Evolutionary conservation across 2,329 filamentous ascomycete species (phyloP).

Genomic region (Berkeleyomyces basicola): DNA sequence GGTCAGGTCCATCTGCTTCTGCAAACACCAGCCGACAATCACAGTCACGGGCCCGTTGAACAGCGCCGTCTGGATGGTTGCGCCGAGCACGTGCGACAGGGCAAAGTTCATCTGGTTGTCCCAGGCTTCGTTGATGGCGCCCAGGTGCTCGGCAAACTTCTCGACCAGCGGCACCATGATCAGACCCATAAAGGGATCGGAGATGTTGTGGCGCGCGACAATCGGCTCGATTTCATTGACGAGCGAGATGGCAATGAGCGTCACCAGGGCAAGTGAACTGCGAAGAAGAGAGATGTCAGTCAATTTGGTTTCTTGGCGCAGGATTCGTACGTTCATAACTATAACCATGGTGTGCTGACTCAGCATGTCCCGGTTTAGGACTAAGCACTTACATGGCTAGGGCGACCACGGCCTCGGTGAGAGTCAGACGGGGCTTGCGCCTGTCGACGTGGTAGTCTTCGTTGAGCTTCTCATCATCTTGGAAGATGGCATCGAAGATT

Average conservation of each 20-base stretch:
- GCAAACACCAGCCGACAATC: slow-evolving; percentile 66
- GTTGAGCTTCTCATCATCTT: slow-evolving; percentile 52
- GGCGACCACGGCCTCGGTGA: slow-evolving; percentile 54
- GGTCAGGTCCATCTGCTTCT: slow-evolving; percentile 56
- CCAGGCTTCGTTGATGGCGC: slow-evolving; percentile 71
- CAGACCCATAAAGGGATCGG: slow-evolving; percentile 44
- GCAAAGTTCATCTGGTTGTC: slow-evolving; percentile 75
- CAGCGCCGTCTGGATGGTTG: slow-evolving; percentile 76
- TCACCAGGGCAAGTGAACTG: slow-evolving; percentile 50
- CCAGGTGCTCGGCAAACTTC: slow-evolving; percentile 73
- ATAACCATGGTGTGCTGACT: not conserved
- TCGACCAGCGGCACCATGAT: slow-evolving; percentile 72
- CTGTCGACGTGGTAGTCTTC: slow-evolving; percentile 44
- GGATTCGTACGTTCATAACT: not conserved
- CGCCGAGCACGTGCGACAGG: slow-evolving; percentile 68
- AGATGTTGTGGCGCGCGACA: slow-evolving; percentile 28
- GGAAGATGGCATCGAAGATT: slow-evolving; percentile 59
- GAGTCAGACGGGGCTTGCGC: slow-evolving; percentile 50
- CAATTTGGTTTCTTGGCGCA: not conserved
- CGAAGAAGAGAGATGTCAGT: slow-evolving; percentile 10
- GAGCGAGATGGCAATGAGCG: slow-evolving; percentile 55
- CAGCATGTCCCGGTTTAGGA: not conserved
- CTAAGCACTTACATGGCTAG: slow-evolving; percentile 22
- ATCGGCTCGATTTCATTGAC: slow-evolving; percentile 54
- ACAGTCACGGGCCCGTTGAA: slow-evolving; percentile 75